These are phyloP conservation scores for Plasmopara halstedii DNA, from an alignment of 352 stramenopile species.

Conservation along the genomic window DNA sequence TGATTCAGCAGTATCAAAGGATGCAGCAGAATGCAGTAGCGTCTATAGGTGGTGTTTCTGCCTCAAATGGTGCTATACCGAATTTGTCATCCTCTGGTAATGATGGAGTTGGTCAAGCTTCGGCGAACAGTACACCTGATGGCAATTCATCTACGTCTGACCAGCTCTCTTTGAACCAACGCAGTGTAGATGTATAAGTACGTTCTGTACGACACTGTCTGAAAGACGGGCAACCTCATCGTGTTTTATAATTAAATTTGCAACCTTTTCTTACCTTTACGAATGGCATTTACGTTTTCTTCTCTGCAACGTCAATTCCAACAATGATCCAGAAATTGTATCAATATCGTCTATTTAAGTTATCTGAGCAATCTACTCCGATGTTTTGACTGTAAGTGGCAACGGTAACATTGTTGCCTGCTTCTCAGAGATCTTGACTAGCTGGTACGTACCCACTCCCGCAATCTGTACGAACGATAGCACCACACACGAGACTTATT, in stretches of 20 bases:
- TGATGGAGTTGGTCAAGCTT: constrained; percentile 22
- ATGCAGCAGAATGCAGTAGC: constrained; percentile 33
- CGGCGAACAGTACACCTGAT: constrained; percentile 15
- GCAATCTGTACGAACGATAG: constrained; percentile 25
- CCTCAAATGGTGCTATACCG: constrained; percentile 22
- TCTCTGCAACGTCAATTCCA: background rate
- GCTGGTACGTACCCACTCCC: constrained; percentile 70
- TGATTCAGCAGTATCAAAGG: constrained; percentile 83
- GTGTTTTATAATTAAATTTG: constrained; percentile 22
- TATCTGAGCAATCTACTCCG: constrained; percentile 18
- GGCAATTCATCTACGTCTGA: constrained; percentile 30
- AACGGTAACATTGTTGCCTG: constrained; percentile 30
- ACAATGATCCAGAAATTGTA: too few species aligned
- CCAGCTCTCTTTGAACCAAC: constrained; percentile 66
- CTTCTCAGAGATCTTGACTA: constrained; percentile 70
- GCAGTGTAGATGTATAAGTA: constrained; percentile 67
- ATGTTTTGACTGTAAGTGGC: constrained; percentile 42
- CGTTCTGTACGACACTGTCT: constrained; percentile 5
- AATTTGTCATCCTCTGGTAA: constrained; percentile 41
- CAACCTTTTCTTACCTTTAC: too few species aligned
- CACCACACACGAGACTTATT: background rate
- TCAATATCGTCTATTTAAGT: constrained; percentile 24
- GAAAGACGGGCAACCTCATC: constrained; percentile 4
- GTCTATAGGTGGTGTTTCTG: constrained; percentile 2
- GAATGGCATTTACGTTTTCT: too few species aligned